Conservation (phyloP, 805 yeast genomes). For the Citeromyces nyonsensis region DNA sequence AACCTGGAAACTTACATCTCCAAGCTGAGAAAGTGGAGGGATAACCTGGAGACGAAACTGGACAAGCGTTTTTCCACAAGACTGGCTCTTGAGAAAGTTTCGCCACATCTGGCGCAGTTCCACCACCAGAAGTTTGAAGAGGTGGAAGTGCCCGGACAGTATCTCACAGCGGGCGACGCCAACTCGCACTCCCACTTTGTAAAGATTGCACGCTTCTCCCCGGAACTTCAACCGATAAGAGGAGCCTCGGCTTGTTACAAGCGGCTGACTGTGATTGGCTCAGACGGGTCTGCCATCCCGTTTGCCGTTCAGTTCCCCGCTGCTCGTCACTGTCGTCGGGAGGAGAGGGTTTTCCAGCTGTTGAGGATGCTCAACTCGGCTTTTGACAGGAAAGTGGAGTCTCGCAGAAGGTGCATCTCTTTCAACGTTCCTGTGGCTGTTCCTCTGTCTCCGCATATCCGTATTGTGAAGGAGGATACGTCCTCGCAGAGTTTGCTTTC, state of each 20-base stretch:
- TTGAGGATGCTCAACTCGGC: constrained; percentile 81
- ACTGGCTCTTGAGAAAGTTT: constrained; percentile 74
- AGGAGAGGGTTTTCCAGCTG: constrained; percentile 84
- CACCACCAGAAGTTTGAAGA: constrained; percentile 98
- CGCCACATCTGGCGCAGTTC: constrained; percentile 93
- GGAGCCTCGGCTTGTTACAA: constrained; percentile 86
- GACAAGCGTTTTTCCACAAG: constrained; percentile 65
- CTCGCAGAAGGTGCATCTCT: constrained; percentile 71
- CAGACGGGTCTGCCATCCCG: constrained; percentile 82
- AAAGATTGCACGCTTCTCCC: constrained; percentile 85
- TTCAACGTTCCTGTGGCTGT: constrained; percentile 85
- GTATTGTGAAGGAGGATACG: constrained; percentile 75
- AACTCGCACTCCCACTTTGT: constrained; percentile 70
- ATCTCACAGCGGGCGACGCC: constrained; percentile 73
- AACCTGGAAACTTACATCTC: constrained; percentile 76
- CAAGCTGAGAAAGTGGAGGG: constrained; percentile 83
- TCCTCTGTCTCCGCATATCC: constrained; percentile 87
- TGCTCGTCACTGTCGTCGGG: constrained; percentile 93
- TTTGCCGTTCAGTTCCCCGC: constrained; percentile 97
- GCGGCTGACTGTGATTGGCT: constrained; percentile 79
- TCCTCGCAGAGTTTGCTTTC: constrained; percentile 62
- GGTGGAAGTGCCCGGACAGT: constrained; percentile 95
- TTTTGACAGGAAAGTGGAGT: constrained; percentile 67
- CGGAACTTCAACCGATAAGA: constrained; percentile 75
- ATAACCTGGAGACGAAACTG: constrained; percentile 78